These are phyloP conservation scores for Phytopythium aichiense DNA, from an alignment of 352 stramenopile genomes.

Conservation along the genomic window DNA sequence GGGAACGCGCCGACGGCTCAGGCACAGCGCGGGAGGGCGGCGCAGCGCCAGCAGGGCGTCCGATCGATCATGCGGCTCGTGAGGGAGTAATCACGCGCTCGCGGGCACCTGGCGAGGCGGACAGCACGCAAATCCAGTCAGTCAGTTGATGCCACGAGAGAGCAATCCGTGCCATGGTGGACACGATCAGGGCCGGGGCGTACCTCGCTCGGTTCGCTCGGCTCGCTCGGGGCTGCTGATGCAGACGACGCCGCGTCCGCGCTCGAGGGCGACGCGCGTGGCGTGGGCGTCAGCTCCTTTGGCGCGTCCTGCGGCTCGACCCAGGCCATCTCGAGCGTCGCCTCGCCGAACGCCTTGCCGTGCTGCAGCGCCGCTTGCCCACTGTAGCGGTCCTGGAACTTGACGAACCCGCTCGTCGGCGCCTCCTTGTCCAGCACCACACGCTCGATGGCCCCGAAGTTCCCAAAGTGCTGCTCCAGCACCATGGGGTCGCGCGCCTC, in stretches of 20 bases:
- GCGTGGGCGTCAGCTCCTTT: slow-evolving; percentile 23
- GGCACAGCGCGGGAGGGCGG: neutral
- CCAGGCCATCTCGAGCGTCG: slow-evolving; percentile 59
- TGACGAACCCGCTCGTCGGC: slow-evolving; percentile 60
- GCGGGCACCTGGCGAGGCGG: neutral
- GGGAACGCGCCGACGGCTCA: neutral
- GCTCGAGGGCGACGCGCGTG: neutral
- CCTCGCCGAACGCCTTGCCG: slow-evolving; percentile 52
- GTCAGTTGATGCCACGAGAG: neutral
- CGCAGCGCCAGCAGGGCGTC: no score
- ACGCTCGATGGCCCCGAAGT: slow-evolving; percentile 75
- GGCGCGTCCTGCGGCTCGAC: slow-evolving; percentile 59
- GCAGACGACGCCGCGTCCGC: neutral
- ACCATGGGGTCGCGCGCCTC: slow-evolving; percentile 72
- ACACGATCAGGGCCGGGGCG: neutral
- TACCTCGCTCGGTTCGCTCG: neutral
- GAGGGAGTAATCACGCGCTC: slow-evolving; percentile 4
- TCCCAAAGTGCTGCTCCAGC: slow-evolving; percentile 83
- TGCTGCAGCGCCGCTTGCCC: slow-evolving; percentile 65
- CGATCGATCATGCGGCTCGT: neutral
- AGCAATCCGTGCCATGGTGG: neutral
- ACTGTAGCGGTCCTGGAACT: slow-evolving; percentile 80
- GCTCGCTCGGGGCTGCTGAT: neutral
- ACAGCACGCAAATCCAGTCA: slow-evolving; percentile 4
- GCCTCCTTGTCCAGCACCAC: slow-evolving; percentile 57